Evolutionary conservation across 2,329 filamentous ascomycete genomes (phyloP).

Genomic region (Trichoderma brevicompactum): DNA sequence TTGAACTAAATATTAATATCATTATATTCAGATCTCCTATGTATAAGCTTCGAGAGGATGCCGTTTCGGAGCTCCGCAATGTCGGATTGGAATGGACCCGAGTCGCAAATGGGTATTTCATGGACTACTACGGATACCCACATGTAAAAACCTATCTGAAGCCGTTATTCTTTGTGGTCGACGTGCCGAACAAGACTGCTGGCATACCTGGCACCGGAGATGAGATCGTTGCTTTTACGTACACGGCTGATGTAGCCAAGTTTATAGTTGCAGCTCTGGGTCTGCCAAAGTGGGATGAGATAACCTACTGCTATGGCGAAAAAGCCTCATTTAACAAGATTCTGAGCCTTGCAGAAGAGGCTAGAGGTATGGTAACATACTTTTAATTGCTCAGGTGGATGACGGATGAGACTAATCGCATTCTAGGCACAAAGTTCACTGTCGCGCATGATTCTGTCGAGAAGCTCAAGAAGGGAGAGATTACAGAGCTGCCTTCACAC

Average conservation of each 20-base stretch:
- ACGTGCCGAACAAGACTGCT: constrained; percentile 9
- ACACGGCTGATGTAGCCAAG: constrained; percentile 12
- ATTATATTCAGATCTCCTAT: background rate
- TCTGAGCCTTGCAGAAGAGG: constrained; percentile 9
- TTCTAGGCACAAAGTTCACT: constrained; percentile 12
- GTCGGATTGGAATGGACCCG: constrained; percentile 14
- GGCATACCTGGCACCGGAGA: constrained; percentile 15
- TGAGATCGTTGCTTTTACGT: constrained; percentile 11
- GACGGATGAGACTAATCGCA: background rate
- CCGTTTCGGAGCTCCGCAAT: constrained; percentile 5
- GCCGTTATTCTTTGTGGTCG: constrained; percentile 2
- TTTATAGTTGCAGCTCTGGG: constrained; percentile 7
- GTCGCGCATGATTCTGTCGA: background rate
- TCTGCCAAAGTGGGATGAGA: constrained; percentile 17
- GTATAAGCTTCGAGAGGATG: background rate
- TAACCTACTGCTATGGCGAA: constrained; percentile 8
- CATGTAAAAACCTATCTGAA: constrained; percentile 14
- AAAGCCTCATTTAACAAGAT: constrained; percentile 2
- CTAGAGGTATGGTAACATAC: background rate
- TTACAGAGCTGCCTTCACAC: constrained; percentile 19
- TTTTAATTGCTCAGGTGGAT: rapidly evolving
- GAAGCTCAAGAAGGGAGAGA: constrained; percentile 11
- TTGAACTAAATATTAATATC: background rate
- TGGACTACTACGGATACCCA: constrained; percentile 17
- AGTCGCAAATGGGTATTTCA: constrained; percentile 15